These are phyloP conservation scores for Neurospora terricola DNA, from an alignment of 495 filamentous ascomycete species.

Conservation along the genomic window DNA sequence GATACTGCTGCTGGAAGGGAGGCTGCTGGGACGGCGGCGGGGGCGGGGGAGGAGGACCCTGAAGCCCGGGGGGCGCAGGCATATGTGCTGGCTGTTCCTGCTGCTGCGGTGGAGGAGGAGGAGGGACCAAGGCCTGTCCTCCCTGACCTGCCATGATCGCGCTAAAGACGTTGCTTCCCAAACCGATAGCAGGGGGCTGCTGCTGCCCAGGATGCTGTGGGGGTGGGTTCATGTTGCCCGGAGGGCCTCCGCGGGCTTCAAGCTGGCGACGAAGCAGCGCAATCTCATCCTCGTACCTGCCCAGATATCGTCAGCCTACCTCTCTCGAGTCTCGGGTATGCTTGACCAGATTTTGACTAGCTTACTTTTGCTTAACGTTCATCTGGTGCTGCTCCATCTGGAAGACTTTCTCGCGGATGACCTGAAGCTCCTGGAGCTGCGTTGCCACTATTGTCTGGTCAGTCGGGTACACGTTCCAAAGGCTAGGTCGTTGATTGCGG, in stretches of 20 bases:
- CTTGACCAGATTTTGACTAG: not conserved
- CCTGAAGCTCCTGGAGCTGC: constrained; percentile 86
- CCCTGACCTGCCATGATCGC: constrained; percentile 91
- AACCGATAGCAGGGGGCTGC: constrained; percentile 62
- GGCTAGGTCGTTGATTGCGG: not conserved
- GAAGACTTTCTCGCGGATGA: constrained; percentile 84
- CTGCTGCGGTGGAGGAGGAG: constrained; percentile 61
- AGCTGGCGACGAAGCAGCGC: constrained; percentile 76
- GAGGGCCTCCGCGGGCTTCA: constrained; percentile 61
- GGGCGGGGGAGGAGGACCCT: constrained; percentile 49
- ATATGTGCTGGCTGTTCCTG: constrained; percentile 46
- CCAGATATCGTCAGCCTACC: constrained; percentile 2
- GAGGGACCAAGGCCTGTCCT: constrained; percentile 76
- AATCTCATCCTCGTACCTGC: constrained; percentile 90
- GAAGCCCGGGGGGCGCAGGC: constrained; percentile 55
- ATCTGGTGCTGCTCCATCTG: constrained; percentile 80
- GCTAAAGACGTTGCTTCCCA: constrained; percentile 86
- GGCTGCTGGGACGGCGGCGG: constrained; percentile 43
- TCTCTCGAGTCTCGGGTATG: too few relatives aligned
- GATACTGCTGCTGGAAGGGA: constrained; percentile 40
- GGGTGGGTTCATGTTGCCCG: constrained; percentile 51
- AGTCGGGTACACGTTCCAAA: not conserved
- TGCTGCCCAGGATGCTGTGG: constrained; percentile 70
- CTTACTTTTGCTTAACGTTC: constrained; percentile 82
- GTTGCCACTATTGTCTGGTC: constrained; percentile 50